Conservation (phyloP, 371 early-diverging fungal genomes). For the Syncephalis fuscata region DNA sequence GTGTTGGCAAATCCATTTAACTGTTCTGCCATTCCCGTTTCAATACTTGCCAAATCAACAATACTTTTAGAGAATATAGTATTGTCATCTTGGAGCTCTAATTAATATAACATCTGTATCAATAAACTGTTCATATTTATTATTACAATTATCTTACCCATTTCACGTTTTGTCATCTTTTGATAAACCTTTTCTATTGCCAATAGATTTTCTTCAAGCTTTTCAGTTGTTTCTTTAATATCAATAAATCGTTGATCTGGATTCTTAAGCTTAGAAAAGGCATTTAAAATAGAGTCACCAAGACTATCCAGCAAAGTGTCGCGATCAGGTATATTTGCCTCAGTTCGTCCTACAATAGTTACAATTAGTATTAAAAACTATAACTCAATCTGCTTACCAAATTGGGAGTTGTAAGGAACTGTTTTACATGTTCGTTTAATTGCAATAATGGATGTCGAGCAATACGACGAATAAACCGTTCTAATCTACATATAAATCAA, state of each 20-base stretch:
- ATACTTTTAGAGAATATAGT: slow-evolving; percentile 58
- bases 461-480: slow-evolving; percentile 66
- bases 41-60: slow-evolving; percentile 57
- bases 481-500: slow-evolving; percentile 21
- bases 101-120: slow-evolving; percentile 1
- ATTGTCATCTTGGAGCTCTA: slow-evolving; percentile 61
- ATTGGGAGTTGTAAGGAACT: slow-evolving; percentile 69
- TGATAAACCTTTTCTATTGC: slow-evolving; percentile 57
- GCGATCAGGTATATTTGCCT: slow-evolving; percentile 11
- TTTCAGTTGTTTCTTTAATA: slow-evolving; percentile 58
- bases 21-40: slow-evolving; percentile 51
- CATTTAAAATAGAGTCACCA: slow-evolving; percentile 78
- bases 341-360: slow-evolving; percentile 3
- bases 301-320: slow-evolving; percentile 70
- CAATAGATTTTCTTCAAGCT: slow-evolving; percentile 68
- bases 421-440: slow-evolving; percentile 37
- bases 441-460: slow-evolving; percentile 79
- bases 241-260: slow-evolving; percentile 71
- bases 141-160: slow-evolving; percentile 18
- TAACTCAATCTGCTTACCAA: slow-evolving; percentile 48
- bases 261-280: slow-evolving; percentile 77
- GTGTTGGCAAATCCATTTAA: slow-evolving; percentile 45
- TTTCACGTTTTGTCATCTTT: slow-evolving; percentile 58
- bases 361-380: no score
- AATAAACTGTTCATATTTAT: background rate